phyloP scores from a whole-genome alignment of 108 stramenopile species.

The Aurantiochytrium sp. region DNA sequence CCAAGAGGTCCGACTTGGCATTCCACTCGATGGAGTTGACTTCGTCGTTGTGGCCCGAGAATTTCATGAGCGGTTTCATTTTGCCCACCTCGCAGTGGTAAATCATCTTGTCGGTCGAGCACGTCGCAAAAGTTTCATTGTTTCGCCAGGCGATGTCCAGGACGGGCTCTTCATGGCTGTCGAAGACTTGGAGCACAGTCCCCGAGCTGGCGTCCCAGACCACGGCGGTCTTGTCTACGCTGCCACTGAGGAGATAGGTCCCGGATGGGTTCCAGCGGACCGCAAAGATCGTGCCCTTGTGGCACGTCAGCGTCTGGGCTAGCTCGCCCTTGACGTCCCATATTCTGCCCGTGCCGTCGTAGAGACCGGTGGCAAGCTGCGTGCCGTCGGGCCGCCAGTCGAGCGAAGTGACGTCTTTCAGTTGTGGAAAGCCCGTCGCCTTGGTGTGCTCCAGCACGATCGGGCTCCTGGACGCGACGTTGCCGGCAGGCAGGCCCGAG shows the following conservation, averaged over 20 bases:
- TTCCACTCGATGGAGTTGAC: slow-evolving; percentile 38
- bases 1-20: not conserved
- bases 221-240: slow-evolving; percentile 19
- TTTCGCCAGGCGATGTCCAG: slow-evolving; percentile 41
- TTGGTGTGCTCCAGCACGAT: not conserved
- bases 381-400: slow-evolving; percentile 36
- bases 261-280: slow-evolving; percentile 5
- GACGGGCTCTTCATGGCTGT: slow-evolving; percentile 28
- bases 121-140: slow-evolving; percentile 39
- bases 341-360: slow-evolving; percentile 39
- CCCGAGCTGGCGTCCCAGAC: slow-evolving; percentile 33
- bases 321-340: slow-evolving; percentile 32
- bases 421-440: not conserved
- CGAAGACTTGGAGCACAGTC: not conserved
- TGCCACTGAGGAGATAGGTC: slow-evolving; percentile 29
- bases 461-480: not conserved
- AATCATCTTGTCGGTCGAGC: slow-evolving; percentile 34
- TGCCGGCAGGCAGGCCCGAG: not conserved
- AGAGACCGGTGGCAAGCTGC: slow-evolving; percentile 31
- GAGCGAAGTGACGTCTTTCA: not conserved
- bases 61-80: not conserved
- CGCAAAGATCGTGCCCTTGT: slow-evolving; percentile 31
- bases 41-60: slow-evolving; percentile 37
- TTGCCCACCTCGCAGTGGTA: not conserved
- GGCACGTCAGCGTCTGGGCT: not conserved